Conservation (phyloP, 2,329 filamentous ascomycete species). For the Ascochyta fabae region DNA sequence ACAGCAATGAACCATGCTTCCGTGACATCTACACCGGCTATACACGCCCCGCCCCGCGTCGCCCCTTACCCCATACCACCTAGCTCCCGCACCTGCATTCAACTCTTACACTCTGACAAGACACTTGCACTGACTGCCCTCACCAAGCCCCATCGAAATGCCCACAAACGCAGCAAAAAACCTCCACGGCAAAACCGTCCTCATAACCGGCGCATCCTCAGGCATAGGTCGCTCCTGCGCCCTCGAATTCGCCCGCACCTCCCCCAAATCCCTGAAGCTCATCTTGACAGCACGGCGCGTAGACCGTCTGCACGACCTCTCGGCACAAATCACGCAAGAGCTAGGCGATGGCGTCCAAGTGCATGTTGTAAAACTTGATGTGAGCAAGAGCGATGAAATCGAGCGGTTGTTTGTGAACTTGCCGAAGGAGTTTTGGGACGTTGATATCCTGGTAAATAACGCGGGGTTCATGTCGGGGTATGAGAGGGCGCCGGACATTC, state of each 20-base stretch:
- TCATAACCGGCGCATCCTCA: constrained; percentile 89
- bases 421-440: constrained; percentile 78
- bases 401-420: constrained; percentile 71
- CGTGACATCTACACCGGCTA: not conserved
- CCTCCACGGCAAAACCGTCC: constrained; percentile 85
- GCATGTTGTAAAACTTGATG: constrained; percentile 81
- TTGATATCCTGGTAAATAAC: constrained; percentile 92
- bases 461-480: constrained; percentile 91
- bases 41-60: constrained; percentile 12
- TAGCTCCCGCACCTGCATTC: not conserved
- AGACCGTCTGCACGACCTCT: constrained; percentile 75
- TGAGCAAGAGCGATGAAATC: constrained; percentile 77
- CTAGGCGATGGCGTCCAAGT: constrained; percentile 69
- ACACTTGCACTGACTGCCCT: not conserved
- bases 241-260: constrained; percentile 86
- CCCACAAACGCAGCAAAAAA: constrained; percentile 65
- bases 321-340: constrained; percentile 74
- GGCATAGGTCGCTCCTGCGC: constrained; percentile 85
- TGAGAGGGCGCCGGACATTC: constrained; percentile 81
- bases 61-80: not conserved
- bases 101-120: not conserved
- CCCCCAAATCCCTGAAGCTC: constrained; percentile 76
- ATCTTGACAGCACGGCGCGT: constrained; percentile 83
- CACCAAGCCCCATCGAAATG: constrained; percentile 1
- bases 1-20: not conserved